phyloP scores from a whole-genome alignment of 345 rosid genomes.

The Luvunga scandens region DNA sequence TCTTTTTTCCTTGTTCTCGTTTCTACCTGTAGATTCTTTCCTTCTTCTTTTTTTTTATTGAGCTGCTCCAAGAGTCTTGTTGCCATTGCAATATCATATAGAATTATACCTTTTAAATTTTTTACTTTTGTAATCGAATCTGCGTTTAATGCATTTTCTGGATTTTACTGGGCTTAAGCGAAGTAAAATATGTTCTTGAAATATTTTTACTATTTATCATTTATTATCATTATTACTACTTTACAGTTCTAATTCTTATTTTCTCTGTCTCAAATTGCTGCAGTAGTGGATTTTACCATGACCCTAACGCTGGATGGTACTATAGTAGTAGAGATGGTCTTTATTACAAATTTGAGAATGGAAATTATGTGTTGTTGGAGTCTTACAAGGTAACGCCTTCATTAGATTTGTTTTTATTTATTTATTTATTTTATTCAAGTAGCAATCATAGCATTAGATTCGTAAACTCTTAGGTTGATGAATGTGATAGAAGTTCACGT shows the following conservation, averaged over 20 bases:
- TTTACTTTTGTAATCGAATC: not conserved
- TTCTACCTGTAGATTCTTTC: not conserved
- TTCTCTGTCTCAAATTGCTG: slow-evolving; percentile 10
- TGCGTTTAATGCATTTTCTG: not conserved
- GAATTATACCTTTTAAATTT: not conserved
- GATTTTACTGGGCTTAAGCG: not conserved
- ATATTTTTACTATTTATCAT: not conserved
- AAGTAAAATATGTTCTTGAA: not conserved
- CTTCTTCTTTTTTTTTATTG: not conserved
- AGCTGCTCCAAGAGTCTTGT: no score
- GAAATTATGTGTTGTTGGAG: slow-evolving; percentile 59
- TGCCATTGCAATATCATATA: not conserved
- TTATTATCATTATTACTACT: not conserved
- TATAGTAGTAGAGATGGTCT: slow-evolving; percentile 72
- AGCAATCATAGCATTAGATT: not conserved
- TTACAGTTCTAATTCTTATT: not conserved
- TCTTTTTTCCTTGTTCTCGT: not conserved
- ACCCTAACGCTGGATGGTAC: slow-evolving; percentile 86
- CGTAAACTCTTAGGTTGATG: slow-evolving; percentile 22
- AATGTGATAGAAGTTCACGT: slow-evolving; percentile 14
- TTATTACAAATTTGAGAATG: slow-evolving; percentile 80
- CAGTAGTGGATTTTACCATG: slow-evolving; percentile 91
- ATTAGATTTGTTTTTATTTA: not conserved
- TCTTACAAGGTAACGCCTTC: slow-evolving; percentile 31
- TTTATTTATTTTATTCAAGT: not conserved